phyloP scores from a whole-genome alignment of 176 grass and related monocot genomes.

The Eremochloa ophiuroides region DNA sequence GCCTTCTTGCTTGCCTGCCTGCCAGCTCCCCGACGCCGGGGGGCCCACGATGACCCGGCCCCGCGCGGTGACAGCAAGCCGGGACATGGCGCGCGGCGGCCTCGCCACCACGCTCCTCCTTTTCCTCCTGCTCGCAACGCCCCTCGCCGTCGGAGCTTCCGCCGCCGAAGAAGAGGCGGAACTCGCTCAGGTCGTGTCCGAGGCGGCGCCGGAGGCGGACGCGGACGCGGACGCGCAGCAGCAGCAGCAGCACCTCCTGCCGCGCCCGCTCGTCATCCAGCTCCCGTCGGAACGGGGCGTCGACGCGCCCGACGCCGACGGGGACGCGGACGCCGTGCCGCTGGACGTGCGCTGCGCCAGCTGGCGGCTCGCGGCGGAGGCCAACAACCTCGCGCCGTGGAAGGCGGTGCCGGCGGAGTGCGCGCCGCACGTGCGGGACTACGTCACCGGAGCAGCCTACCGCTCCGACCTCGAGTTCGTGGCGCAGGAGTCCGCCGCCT shows the following conservation, averaged over 20 bases:
- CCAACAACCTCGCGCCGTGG: constrained; percentile 60
- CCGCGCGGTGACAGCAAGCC: not conserved
- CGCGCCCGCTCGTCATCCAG: constrained; percentile 38
- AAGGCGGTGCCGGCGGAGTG: constrained; percentile 30
- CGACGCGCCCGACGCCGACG: too few species aligned
- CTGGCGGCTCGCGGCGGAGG: constrained; percentile 66
- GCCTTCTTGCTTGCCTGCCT: not conserved
- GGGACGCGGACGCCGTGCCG: not conserved
- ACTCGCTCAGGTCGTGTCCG: not conserved
- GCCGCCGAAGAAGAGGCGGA: not conserved
- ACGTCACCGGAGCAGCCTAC: constrained; percentile 60
- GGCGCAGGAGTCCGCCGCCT: constrained; percentile 49
- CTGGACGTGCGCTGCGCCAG: constrained; percentile 44
- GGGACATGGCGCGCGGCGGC: constrained; percentile 16
- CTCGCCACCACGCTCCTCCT: not conserved
- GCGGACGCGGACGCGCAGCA: too few species aligned
- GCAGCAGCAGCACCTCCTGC: not conserved
- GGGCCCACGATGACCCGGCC: not conserved
- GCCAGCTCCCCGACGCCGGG: not conserved
- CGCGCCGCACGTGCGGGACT: constrained; percentile 41
- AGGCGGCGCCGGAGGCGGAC: not conserved
- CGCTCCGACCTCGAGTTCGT: constrained; percentile 53
- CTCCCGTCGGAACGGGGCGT: not conserved
- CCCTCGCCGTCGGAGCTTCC: not conserved
- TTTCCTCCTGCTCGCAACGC: not conserved